Conservation (phyloP, 2,329 filamentous ascomycete genomes). For the Elsinoe ampelina region DNA sequence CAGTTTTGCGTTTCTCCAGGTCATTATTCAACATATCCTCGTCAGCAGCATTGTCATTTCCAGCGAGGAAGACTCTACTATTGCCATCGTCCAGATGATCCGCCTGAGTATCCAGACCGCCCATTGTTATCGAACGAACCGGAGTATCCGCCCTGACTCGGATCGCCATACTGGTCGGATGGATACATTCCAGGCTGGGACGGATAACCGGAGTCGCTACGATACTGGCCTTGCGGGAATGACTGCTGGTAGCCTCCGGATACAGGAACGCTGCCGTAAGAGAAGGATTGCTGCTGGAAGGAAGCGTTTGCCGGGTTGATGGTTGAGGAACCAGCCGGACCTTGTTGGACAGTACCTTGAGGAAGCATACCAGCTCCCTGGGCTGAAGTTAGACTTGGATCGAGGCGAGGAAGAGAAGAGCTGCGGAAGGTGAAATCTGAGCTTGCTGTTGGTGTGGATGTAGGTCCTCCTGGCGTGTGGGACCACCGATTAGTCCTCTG, state of each 20-base stretch:
- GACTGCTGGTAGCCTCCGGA: conserved; percentile 2
- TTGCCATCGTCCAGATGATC: conserved; percentile 6
- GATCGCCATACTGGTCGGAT: conserved; percentile 7
- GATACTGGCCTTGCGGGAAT: conserved; percentile 10
- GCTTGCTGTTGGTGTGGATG: neutral
- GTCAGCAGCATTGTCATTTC: neutral
- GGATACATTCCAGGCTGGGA: conserved; percentile 10
- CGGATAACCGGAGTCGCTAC: conserved; percentile 5
- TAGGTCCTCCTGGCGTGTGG: conserved; percentile 1
- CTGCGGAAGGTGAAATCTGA: conserved; percentile 11
- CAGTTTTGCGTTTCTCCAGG: neutral
- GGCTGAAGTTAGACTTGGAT: conserved; percentile 9
- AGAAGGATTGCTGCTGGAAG: conserved; percentile 13
- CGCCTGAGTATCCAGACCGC: conserved; percentile 4
- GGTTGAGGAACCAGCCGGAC: neutral
- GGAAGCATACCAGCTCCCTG: conserved; percentile 9
- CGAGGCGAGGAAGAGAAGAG: conserved; percentile 7
- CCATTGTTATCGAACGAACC: conserved; percentile 12
- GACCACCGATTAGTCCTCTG: conserved; percentile 4
- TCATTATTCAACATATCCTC: conserved; percentile 10
- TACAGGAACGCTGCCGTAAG: conserved; percentile 9
- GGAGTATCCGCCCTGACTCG: conserved; percentile 10
- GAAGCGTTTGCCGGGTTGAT: conserved; percentile 5
- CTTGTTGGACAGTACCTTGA: conserved; percentile 11
- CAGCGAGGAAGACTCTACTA: neutral